Evolutionary conservation across 1,284 basidiomycete genomes (phyloP).

Genomic region (Vanrija sp.): DNA sequence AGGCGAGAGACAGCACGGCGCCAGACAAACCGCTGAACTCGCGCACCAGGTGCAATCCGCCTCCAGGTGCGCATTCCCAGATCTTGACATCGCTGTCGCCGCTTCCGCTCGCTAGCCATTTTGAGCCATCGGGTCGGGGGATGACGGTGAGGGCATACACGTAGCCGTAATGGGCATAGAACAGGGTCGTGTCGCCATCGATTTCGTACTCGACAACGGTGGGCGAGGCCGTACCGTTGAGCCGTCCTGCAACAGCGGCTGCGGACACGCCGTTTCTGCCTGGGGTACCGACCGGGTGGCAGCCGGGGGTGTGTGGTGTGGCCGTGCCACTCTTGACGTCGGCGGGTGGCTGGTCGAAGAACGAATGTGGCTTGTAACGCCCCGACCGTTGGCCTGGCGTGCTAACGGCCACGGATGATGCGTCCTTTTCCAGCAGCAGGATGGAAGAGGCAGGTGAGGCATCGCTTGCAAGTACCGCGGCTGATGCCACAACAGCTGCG

Average conservation of each 20-base stretch:
- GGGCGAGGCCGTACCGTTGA: conserved; percentile 4
- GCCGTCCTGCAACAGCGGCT: conserved; percentile 11
- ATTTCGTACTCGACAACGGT: conserved; percentile 53
- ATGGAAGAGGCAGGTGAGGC: not conserved
- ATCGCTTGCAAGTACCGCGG: not conserved
- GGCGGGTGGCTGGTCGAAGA: conserved; percentile 40
- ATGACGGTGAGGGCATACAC: conserved; percentile 76
- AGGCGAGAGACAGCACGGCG: conserved; percentile 70
- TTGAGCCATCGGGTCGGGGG: conserved; percentile 44
- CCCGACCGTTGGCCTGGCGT: conserved; percentile 34
- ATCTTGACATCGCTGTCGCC: conserved; percentile 88
- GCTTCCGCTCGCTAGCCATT: conserved; percentile 73
- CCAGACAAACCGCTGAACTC: conserved; percentile 41
- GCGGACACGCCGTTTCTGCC: conserved; percentile 13
- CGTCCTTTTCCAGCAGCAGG: not conserved
- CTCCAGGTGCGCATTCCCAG: conserved; percentile 62
- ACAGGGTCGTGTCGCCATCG: conserved; percentile 64
- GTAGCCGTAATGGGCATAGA: conserved; percentile 90
- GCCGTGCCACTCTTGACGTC: conserved; percentile 21
- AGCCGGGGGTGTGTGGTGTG: conserved; percentile 25
- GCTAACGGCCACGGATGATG: not conserved
- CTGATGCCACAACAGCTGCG: not conserved
- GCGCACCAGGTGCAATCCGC: conserved; percentile 31
- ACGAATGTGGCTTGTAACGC: conserved; percentile 42
- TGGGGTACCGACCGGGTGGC: not conserved